Conservation (phyloP, 1,284 basidiomycete species). For the Trametes sp. region DNA sequence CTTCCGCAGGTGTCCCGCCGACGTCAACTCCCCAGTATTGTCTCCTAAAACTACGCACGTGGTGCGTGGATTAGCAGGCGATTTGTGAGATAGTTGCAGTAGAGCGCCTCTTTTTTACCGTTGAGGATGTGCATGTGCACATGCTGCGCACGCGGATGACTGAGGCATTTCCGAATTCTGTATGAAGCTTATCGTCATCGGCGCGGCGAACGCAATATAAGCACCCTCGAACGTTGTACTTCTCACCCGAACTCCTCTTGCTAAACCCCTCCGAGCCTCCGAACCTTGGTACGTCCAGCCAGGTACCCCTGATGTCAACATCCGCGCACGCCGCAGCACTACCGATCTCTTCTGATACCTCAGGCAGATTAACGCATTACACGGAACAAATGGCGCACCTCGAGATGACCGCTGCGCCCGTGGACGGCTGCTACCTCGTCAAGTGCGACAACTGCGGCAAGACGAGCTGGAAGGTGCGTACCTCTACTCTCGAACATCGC, state of each 20-base stretch:
- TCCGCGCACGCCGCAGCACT: not conserved
- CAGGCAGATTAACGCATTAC: not conserved
- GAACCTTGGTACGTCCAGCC: too few relatives aligned
- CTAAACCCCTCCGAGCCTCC: too few relatives aligned
- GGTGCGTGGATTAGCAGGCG: too few relatives aligned
- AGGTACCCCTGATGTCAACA: not conserved
- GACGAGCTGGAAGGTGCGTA: constrained; percentile 75
- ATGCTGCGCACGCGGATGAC: not conserved
- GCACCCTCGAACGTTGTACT: not conserved
- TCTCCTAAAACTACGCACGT: too few relatives aligned
- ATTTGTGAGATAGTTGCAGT: too few relatives aligned
- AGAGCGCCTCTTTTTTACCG: too few relatives aligned
- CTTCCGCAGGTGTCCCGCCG: too few relatives aligned
- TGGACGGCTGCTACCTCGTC: constrained; percentile 63
- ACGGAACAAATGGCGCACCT: constrained; percentile 34
- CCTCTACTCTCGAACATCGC: not conserved
- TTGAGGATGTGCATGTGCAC: too few relatives aligned
- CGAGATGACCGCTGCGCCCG: constrained; percentile 45
- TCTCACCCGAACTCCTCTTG: constrained; percentile 1
- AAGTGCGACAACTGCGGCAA: constrained; percentile 71
- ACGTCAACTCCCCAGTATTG: too few relatives aligned
- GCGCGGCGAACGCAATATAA: constrained; percentile 1
- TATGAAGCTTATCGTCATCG: constrained; percentile 1
- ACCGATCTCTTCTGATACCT: not conserved
- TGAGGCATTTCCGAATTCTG: constrained; percentile 3